These are phyloP conservation scores for Komagataella ulmi DNA, from an alignment of 805 yeast genomes.

Conservation along the genomic window DNA sequence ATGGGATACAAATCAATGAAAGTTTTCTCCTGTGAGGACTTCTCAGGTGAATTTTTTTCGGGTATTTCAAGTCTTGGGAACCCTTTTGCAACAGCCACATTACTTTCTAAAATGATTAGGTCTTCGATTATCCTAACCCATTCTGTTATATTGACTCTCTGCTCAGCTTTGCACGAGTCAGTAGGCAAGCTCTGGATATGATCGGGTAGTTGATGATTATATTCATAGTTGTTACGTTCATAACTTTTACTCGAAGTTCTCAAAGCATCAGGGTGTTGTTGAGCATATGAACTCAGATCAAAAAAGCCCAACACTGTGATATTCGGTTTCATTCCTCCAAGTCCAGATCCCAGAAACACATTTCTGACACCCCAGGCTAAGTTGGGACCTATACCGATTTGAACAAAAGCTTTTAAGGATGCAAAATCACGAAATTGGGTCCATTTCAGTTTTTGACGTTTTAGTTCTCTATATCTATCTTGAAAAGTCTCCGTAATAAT, in stretches of 20 bases:
- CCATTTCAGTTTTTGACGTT: conserved; percentile 74
- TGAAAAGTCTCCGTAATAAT: conserved; percentile 54
- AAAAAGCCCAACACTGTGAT: conserved; percentile 87
- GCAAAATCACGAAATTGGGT: conserved; percentile 63
- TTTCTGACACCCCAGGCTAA: conserved; percentile 93
- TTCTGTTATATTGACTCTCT: conserved; percentile 54
- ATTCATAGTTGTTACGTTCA: conserved; percentile 7
- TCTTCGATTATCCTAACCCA: conserved; percentile 95
- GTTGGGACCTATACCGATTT: conserved; percentile 76
- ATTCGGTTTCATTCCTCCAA: conserved; percentile 98
- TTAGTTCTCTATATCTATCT: conserved; percentile 52
- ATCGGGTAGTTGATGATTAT: conserved; percentile 11
- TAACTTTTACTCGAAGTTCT: conserved; percentile 3
- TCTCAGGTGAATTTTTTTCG: conserved; percentile 17
- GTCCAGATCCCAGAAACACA: conserved; percentile 82
- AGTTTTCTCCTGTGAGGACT: conserved; percentile 22
- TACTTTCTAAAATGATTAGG: conserved; percentile 73
- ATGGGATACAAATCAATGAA: conserved; percentile 90
- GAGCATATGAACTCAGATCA: conserved; percentile 29
- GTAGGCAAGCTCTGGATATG: conserved; percentile 27
- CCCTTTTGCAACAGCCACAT: conserved; percentile 90
- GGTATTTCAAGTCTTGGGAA: conserved; percentile 64
- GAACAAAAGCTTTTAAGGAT: conserved; percentile 85
- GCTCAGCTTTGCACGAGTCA: conserved; percentile 61
- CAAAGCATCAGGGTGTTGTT: conserved; percentile 1